These are phyloP conservation scores for Colletotrichum camelliae DNA, from an alignment of 2,329 filamentous ascomycete genomes.

Conservation along the genomic window DNA sequence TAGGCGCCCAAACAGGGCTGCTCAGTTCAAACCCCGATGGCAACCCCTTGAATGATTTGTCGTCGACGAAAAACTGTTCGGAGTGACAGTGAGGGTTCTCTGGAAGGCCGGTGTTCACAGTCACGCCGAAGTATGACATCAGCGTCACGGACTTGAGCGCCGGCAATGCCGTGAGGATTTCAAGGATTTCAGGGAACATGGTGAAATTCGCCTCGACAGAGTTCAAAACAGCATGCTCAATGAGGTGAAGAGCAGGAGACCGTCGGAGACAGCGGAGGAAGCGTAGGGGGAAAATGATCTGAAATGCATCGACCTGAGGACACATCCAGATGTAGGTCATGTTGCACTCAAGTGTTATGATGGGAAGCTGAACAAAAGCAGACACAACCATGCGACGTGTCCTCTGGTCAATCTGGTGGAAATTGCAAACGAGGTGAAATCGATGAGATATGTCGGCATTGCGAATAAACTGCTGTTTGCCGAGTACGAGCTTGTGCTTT, in stretches of 20 bases:
- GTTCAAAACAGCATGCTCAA: background rate
- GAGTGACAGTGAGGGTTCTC: fast-evolving
- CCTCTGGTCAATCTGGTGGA: background rate
- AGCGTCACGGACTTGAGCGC: background rate
- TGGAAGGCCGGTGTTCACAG: background rate
- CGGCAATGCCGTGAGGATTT: background rate
- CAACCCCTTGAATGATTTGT: background rate
- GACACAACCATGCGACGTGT: background rate
- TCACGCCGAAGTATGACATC: background rate
- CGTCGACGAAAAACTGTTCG: background rate
- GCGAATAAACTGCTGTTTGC: background rate
- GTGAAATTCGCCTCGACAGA: background rate
- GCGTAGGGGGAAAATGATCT: background rate
- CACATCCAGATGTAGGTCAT: background rate
- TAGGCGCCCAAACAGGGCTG: background rate
- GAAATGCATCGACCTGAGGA: background rate
- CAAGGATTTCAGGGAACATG: background rate
- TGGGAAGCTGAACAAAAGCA: background rate
- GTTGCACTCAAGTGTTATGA: background rate
- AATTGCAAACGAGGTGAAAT: background rate
- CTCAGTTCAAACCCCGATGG: background rate
- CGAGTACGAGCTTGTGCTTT: background rate
- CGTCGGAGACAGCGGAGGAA: background rate
- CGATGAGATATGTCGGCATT: background rate
- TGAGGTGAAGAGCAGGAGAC: background rate